These are phyloP conservation scores for Cystobasidiaceae sp. DNA, from an alignment of 1,284 basidiomycete genomes.

Conservation along the genomic window DNA sequence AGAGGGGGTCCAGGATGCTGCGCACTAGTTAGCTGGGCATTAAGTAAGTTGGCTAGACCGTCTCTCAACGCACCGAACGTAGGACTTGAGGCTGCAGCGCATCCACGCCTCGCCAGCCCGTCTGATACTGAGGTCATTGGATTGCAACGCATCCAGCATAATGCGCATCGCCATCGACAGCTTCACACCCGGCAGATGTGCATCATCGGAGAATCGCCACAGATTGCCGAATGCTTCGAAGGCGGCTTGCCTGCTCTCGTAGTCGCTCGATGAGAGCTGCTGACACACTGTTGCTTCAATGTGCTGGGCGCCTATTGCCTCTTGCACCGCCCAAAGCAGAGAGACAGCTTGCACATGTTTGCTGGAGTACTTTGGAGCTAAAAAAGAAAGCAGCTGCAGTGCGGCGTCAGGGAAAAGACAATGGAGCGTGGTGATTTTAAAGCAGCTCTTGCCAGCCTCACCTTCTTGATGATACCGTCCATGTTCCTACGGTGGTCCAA, in stretches of 20 bases:
- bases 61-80: slow-evolving; percentile 60
- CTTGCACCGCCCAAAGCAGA: slow-evolving; percentile 80
- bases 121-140: slow-evolving; percentile 64
- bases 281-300: slow-evolving; percentile 72
- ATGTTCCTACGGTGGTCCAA: too few relatives aligned
- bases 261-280: slow-evolving; percentile 57
- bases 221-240: slow-evolving; percentile 86
- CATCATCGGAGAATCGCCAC: slow-evolving; percentile 79
- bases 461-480: too few relatives aligned
- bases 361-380: slow-evolving; percentile 60
- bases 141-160: slow-evolving; percentile 74
- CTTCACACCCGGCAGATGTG: slow-evolving; percentile 67
- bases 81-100: slow-evolving; percentile 84
- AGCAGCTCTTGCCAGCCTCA: too few relatives aligned
- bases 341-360: slow-evolving; percentile 79
- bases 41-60: neutral
- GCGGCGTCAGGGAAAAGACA: neutral
- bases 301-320: slow-evolving; percentile 57
- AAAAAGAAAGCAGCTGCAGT: slow-evolving; percentile 64
- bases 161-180: slow-evolving; percentile 81
- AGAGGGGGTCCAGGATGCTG: slow-evolving; percentile 78
- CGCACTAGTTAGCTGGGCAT: neutral
- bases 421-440: too few relatives aligned
- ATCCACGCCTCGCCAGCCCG: slow-evolving; percentile 90
- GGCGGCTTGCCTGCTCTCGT: slow-evolving; percentile 48